A percentile compares a stretch with the other conserved stretches of the same genome.
phyloP scores from a whole-genome alignment of 805 yeast genomes.

The Peterozyma xylosa region DNA sequence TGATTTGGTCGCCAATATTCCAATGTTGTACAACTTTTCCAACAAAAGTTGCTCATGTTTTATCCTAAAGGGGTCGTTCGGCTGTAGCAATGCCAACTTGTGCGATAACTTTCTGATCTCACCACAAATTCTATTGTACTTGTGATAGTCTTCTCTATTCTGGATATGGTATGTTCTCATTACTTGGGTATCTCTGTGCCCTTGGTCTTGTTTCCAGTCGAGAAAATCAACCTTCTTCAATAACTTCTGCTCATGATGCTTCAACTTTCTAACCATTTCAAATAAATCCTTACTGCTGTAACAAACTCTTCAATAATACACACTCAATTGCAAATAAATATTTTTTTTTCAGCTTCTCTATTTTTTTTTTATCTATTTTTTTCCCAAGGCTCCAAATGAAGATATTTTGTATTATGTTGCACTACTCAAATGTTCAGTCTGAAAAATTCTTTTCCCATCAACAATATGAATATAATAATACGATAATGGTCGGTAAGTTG shows the following conservation, averaged over 20 bases:
- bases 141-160: slow-evolving; percentile 92
- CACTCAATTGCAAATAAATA: no score
- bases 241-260: slow-evolving; percentile 92
- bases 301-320: no score
- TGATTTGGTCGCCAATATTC: slow-evolving; percentile 78
- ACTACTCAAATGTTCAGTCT: no score
- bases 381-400: no score
- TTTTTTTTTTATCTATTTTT: no score
- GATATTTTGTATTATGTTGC: no score
- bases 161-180: slow-evolving; percentile 93
- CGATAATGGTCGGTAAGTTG: no score
- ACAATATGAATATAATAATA: no score
- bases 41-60: slow-evolving; percentile 84
- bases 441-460: no score
- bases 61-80: slow-evolving; percentile 79
- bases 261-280: slow-evolving; percentile 76
- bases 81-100: slow-evolving; percentile 74
- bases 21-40: slow-evolving; percentile 86
- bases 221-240: slow-evolving; percentile 93
- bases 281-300: not conserved
- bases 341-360: no score
- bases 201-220: slow-evolving; percentile 95
- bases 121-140: slow-evolving; percentile 91
- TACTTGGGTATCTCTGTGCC: slow-evolving; percentile 93
- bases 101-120: slow-evolving; percentile 82